A percentile compares a stretch with the other conserved stretches of the same genome.
These are phyloP conservation scores for Dysphania ambrosioides DNA, from an alignment of 148 eudicot species.

Conservation along the genomic window DNA sequence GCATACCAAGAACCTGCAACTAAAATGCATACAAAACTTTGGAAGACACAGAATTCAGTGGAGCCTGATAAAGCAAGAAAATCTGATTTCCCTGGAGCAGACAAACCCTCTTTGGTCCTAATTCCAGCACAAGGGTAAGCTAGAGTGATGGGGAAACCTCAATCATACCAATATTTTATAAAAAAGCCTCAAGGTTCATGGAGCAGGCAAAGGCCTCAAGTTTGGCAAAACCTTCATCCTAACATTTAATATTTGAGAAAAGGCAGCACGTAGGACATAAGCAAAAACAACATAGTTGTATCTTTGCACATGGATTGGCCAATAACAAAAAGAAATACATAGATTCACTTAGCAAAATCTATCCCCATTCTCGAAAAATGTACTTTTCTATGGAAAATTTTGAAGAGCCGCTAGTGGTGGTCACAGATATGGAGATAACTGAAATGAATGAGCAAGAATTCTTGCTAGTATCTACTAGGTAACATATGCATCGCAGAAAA, in stretches of 20 bases:
- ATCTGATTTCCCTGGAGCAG: neutral
- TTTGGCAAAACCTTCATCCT: neutral
- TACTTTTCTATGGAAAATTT: too few relatives aligned
- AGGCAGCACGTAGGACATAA: neutral
- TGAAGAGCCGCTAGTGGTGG: neutral
- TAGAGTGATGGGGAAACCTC: neutral
- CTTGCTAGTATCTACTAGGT: neutral
- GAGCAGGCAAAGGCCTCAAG: neutral
- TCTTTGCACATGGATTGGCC: neutral
- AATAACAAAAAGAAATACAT: neutral
- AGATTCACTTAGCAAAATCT: neutral
- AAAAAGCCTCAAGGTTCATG: neutral
- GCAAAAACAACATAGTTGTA: neutral
- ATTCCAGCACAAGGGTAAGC: neutral
- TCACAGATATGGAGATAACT: neutral
- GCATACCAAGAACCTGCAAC: neutral
- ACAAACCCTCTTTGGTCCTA: too few relatives aligned
- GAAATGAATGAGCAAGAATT: neutral
- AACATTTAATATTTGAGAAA: neutral
- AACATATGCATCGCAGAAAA: neutral
- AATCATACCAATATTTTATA: neutral
- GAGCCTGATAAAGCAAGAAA: neutral
- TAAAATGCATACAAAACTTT: constrained; percentile 11
- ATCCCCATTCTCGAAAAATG: neutral
- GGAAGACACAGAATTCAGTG: neutral